A percentile compares a stretch with the other conserved stretches of the same genome.
Evolutionary conservation across 176 grass and related monocot species (phyloP).

Genomic region (Carex parvula): DNA sequence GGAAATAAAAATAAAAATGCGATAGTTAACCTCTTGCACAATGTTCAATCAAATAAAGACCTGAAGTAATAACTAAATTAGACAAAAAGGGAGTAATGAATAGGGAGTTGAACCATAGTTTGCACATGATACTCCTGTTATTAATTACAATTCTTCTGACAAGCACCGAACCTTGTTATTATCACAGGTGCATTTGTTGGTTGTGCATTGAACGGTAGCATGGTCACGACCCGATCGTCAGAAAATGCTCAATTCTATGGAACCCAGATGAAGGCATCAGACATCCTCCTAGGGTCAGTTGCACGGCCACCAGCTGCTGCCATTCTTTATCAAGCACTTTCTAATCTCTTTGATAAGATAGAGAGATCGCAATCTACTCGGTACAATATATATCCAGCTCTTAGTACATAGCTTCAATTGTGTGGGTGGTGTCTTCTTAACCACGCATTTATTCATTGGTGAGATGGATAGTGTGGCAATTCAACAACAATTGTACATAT

Average conservation of each 20-base stretch:
- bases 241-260: slow-evolving; percentile 81
- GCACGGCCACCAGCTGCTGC: slow-evolving; percentile 49
- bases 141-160: neutral
- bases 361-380: slow-evolving; percentile 31
- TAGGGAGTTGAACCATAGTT: neutral
- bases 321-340: slow-evolving; percentile 58
- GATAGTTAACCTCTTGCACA: neutral
- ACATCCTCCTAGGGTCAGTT: slow-evolving; percentile 80
- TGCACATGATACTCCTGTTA: neutral
- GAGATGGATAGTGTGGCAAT: slow-evolving; percentile 5
- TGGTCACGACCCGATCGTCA: slow-evolving; percentile 42
- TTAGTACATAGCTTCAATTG: slow-evolving; percentile 15
- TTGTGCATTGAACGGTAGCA: slow-evolving; percentile 68
- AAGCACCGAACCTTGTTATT: neutral
- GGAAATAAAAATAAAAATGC: neutral
- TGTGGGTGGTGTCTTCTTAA: neutral
- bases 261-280: slow-evolving; percentile 49
- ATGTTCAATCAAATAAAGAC: neutral
- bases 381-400: slow-evolving; percentile 22
- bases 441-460: slow-evolving; percentile 10
- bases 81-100: neutral
- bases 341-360: slow-evolving; percentile 51
- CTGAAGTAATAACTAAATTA: neutral
- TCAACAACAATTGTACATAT: slow-evolving; percentile 17
- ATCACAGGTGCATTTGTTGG: slow-evolving; percentile 78